Conservation (phyloP, 495 filamentous ascomycete genomes). For the Hypoxylon crocopeplum region DNA sequence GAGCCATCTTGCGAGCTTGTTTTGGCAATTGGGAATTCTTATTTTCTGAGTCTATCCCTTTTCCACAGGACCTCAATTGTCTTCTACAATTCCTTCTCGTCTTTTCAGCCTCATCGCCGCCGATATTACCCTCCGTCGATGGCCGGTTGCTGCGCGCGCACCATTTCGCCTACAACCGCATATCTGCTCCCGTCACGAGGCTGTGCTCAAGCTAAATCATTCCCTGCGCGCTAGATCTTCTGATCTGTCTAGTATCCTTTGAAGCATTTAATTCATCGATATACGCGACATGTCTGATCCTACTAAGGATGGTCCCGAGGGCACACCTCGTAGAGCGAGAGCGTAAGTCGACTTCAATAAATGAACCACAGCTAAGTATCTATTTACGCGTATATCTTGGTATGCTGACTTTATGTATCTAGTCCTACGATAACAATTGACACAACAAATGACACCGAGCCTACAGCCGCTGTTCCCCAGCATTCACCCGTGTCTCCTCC, state of each 20-base stretch:
- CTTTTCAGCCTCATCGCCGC: slow-evolving; percentile 1
- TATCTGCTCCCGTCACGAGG: slow-evolving; percentile 17
- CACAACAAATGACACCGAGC: slow-evolving; percentile 43
- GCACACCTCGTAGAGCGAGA: slow-evolving; percentile 31
- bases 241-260: slow-evolving; percentile 1
- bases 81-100: neutral
- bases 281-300: slow-evolving; percentile 26
- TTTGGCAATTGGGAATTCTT: neutral
- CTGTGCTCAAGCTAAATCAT: slow-evolving; percentile 7
- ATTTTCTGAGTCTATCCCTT: slow-evolving; percentile 3
- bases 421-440: slow-evolving; percentile 50
- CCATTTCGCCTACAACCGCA: slow-evolving; percentile 10
- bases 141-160: slow-evolving; percentile 18
- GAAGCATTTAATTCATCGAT: neutral
- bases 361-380: neutral
- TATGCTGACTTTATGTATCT: slow-evolving; percentile 19
- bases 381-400: neutral
- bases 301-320: slow-evolving; percentile 18
- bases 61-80: slow-evolving; percentile 13
- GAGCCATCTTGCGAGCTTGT: slow-evolving; percentile 11
- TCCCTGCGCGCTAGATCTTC: slow-evolving; percentile 1
- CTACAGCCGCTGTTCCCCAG: slow-evolving; percentile 41
- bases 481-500: slow-evolving; percentile 55
- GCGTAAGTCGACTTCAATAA: slow-evolving; percentile 23
- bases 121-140: slow-evolving; percentile 22